A percentile compares a stretch with the other conserved stretches of the same genome.
Evolutionary conservation across 441 rosid genomes (phyloP).

Genomic region (Rhodomyrtus psidioides): DNA sequence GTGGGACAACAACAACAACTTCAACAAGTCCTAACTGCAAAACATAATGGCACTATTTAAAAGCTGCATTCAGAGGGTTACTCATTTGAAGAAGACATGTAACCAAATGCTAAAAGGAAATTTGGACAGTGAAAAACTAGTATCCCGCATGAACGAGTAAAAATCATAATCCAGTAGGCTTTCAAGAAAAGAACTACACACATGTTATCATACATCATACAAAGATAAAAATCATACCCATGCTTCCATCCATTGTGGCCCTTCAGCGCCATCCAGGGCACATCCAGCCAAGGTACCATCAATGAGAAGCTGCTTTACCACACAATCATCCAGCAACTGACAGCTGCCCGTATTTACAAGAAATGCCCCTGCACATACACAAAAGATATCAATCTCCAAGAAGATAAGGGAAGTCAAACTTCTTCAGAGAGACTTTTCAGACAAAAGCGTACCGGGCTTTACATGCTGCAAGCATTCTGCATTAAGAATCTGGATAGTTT

Average conservation of each 20-base stretch:
- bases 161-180: background rate
- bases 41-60: background rate
- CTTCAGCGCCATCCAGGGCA: constrained; percentile 97
- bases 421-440: background rate
- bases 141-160: background rate
- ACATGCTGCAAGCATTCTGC: constrained; percentile 94
- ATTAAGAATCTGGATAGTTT: constrained; percentile 85
- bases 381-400: background rate
- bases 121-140: background rate
- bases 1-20: too few relatives aligned
- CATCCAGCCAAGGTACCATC: constrained; percentile 96
- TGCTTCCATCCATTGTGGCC: constrained; percentile 99
- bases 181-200: background rate
- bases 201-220: background rate
- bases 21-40: background rate
- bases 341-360: constrained; percentile 95
- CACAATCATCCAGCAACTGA: constrained; percentile 92
- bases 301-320: constrained; percentile 83
- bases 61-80: background rate
- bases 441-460: constrained; percentile 65
- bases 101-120: background rate
- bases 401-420: constrained; percentile 2
- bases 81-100: background rate
- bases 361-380: constrained; percentile 63
- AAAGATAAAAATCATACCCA: constrained; percentile 55